phyloP scores from a whole-genome alignment of 164 flowering plant genomes.

The Umbellularia californica region DNA sequence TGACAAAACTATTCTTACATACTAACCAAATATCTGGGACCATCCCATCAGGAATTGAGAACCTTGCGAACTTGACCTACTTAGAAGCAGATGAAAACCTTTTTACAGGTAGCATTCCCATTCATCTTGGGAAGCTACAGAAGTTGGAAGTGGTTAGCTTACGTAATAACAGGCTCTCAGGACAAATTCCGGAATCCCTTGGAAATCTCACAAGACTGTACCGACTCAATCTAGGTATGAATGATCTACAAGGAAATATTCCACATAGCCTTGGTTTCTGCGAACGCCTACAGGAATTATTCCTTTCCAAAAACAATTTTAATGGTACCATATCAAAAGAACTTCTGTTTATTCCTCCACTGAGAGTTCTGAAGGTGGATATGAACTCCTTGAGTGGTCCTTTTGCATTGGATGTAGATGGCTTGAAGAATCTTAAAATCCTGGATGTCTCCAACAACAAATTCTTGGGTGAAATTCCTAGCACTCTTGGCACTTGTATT shows the following conservation, averaged over 20 bases:
- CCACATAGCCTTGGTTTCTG: conserved; percentile 3
- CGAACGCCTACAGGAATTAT: background rate
- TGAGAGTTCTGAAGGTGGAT: conserved; percentile 8
- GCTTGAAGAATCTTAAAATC: conserved; percentile 18
- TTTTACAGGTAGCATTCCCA: conserved; percentile 2
- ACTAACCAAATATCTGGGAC: background rate
- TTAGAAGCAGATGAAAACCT: no score
- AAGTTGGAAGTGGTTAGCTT: background rate
- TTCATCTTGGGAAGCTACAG: conserved; percentile 5
- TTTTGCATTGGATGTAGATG: conserved; percentile 26
- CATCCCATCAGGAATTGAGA: conserved; percentile 11
- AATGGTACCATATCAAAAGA: conserved; percentile 25
- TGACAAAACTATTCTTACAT: background rate
- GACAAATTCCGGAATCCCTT: background rate
- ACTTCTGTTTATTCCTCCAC: conserved; percentile 14
- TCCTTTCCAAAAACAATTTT: background rate
- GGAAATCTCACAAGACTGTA: background rate
- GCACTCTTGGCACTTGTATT: conserved; percentile 17
- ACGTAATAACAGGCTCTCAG: background rate
- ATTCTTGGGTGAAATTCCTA: conserved; percentile 29
- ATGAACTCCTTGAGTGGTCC: conserved; percentile 28
- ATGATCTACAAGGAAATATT: conserved; percentile 3
- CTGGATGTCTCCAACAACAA: conserved; percentile 8
- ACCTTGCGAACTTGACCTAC: conserved; percentile 6
- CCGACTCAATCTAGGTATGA: background rate